Evolutionary conservation across 345 rosid genomes (phyloP).

Genomic region (Aquilaria sinensis): DNA sequence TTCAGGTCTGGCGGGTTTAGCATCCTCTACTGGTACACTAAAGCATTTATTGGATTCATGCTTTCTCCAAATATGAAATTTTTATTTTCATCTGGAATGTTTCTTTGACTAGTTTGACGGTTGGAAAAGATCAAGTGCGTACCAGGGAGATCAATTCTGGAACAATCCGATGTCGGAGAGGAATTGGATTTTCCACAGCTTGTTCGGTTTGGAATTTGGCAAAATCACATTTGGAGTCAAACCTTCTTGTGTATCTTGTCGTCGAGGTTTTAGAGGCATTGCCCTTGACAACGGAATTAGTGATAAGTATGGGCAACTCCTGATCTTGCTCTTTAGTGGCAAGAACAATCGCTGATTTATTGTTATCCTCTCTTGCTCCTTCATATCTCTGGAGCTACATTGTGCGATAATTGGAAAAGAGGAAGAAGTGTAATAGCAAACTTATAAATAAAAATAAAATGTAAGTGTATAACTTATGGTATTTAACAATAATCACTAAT

Average conservation of each 20-base stretch:
- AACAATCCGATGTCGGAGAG: conserved; percentile 49
- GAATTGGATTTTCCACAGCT: conserved; percentile 22
- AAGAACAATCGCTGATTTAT: too few relatives aligned
- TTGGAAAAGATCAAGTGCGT: conserved; percentile 51
- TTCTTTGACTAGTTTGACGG: conserved; percentile 33
- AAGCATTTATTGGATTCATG: not conserved
- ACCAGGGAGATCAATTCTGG: conserved; percentile 39
- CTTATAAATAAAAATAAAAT: too few relatives aligned
- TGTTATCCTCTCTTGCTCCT: too few relatives aligned
- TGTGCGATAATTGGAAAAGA: too few relatives aligned
- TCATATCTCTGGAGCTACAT: too few relatives aligned
- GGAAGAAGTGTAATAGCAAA: too few relatives aligned
- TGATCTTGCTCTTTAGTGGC: too few relatives aligned
- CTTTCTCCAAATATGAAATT: conserved; percentile 29
- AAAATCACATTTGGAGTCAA: conserved; percentile 46
- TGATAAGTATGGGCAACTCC: too few relatives aligned
- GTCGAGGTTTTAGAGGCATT: too few relatives aligned
- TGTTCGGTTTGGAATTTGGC: conserved; percentile 21
- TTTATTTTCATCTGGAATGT: conserved; percentile 16
- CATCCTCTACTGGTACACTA: conserved; percentile 46
- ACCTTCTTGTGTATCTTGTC: conserved; percentile 27
- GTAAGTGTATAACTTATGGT: too few relatives aligned
- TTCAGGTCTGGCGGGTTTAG: conserved; percentile 42
- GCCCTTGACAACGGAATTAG: too few relatives aligned
- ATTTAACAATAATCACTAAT: too few relatives aligned